These are phyloP conservation scores for Aspergillus clavatus DNA, from an alignment of 2,329 filamentous ascomycete species.

Conservation along the genomic window DNA sequence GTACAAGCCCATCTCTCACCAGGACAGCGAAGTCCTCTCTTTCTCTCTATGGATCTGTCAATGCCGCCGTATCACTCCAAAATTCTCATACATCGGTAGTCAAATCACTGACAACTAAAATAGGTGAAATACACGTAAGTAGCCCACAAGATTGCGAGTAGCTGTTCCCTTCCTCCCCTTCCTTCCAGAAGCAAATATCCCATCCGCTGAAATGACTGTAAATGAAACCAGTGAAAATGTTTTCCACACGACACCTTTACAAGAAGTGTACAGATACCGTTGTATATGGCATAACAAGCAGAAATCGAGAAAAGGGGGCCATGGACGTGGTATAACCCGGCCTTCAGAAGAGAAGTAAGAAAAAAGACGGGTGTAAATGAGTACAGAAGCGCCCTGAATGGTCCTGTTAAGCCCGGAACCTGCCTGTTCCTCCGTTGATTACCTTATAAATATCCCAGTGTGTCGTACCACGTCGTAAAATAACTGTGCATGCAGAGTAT, in stretches of 20 bases:
- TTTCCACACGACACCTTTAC: background rate
- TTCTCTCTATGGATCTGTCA: too few relatives aligned
- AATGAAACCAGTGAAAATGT: background rate
- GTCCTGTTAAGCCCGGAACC: background rate
- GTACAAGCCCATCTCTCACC: too few relatives aligned
- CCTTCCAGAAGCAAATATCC: too few relatives aligned
- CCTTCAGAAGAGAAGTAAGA: background rate
- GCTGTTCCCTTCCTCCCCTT: too few relatives aligned
- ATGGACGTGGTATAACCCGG: background rate
- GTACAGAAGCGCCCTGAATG: background rate
- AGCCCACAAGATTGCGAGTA: too few relatives aligned
- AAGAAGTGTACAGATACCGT: background rate
- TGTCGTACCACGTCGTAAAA: constrained; percentile 14
- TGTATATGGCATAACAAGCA: background rate
- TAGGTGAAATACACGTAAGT: too few relatives aligned
- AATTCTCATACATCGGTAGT: too few relatives aligned
- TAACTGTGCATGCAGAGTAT: constrained; percentile 11
- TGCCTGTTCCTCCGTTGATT: constrained; percentile 7
- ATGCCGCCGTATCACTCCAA: too few relatives aligned
- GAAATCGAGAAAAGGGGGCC: background rate
- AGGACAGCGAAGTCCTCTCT: too few relatives aligned
- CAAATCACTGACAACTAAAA: too few relatives aligned
- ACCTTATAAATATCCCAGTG: constrained; percentile 14
- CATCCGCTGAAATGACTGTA: background rate
- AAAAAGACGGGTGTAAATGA: constrained; percentile 1